These are phyloP conservation scores for Peribolospora baueri DNA, from an alignment of 768 basidiomycete genomes.

Conservation along the genomic window DNA sequence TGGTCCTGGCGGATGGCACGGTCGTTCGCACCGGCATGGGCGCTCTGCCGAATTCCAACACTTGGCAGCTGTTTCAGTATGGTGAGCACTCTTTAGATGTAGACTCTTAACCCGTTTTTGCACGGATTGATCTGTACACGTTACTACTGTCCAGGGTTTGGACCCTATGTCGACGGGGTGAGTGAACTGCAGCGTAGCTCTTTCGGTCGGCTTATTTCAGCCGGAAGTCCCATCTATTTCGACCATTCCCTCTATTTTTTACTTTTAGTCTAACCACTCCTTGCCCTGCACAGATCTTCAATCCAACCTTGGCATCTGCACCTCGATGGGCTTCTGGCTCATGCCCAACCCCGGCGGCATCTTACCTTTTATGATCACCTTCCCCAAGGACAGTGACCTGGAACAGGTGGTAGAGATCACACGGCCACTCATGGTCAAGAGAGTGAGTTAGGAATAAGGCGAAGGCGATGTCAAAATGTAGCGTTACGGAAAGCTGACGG, in stretches of 20 bases:
- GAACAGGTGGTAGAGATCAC: not conserved
- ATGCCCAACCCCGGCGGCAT: conserved; percentile 8
- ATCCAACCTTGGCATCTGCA: not conserved
- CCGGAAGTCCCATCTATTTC: too few relatives aligned
- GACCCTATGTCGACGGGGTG: conserved; percentile 8
- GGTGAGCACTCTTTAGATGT: not conserved
- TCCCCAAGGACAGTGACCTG: conserved; percentile 5
- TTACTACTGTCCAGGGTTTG: not conserved
- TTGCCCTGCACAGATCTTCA: not conserved
- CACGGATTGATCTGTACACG: too few relatives aligned
- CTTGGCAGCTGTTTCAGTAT: conserved; percentile 8
- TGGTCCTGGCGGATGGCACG: conserved; percentile 9
- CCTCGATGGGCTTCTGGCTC: conserved; percentile 8
- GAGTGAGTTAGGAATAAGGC: too few relatives aligned
- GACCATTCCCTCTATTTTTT: not conserved
- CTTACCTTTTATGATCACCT: conserved; percentile 9
- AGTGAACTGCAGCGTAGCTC: too few relatives aligned
- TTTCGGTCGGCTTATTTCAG: too few relatives aligned
- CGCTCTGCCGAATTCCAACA: conserved; percentile 5
- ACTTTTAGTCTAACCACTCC: conserved; percentile 7
- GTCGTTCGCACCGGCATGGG: conserved; percentile 10
- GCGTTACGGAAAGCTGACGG: too few relatives aligned
- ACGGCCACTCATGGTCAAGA: not conserved
- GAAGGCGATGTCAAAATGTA: too few relatives aligned
- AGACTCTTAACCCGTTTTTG: too few relatives aligned